Conservation (phyloP, 169 alveolate species). For the Cryptosporidium xiaoi region DNA sequence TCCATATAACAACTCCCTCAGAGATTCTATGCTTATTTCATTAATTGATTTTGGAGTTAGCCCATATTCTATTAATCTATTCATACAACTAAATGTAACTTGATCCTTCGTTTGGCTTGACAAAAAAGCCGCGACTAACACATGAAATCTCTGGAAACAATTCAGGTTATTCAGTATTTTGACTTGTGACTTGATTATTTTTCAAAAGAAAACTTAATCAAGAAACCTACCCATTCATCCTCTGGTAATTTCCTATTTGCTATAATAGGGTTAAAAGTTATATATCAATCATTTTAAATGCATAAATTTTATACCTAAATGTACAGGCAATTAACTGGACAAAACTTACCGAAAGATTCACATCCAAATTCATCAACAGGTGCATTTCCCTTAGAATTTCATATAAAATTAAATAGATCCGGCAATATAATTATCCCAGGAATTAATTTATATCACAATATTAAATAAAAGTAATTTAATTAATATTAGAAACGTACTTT, state of each 20-base stretch:
- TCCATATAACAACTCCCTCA: slow-evolving; percentile 86
- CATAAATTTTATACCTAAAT: no score
- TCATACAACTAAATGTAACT: slow-evolving; percentile 85
- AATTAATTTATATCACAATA: no score
- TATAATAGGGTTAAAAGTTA: background rate
- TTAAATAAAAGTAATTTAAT: background rate
- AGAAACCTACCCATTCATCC: slow-evolving; percentile 53
- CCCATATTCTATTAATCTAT: slow-evolving; percentile 81
- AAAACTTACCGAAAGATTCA: slow-evolving; percentile 60
- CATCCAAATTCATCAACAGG: slow-evolving; percentile 66
- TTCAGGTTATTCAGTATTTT: background rate
- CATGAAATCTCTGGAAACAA: slow-evolving; percentile 81
- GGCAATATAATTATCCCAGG: background rate
- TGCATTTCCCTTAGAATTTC: slow-evolving; percentile 31
- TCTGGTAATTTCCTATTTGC: slow-evolving; percentile 54
- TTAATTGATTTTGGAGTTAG: slow-evolving; percentile 81
- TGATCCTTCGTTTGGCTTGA: slow-evolving; percentile 90
- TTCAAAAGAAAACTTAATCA: background rate
- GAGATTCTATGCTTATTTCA: slow-evolving; percentile 81
- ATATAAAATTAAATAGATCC: background rate
- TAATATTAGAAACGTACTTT: slow-evolving; percentile 25
- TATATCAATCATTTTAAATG: background rate
- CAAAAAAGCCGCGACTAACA: slow-evolving; percentile 85
- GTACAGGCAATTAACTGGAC: background rate
- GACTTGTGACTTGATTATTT: background rate